Evolutionary conservation across 768 basidiomycete species (phyloP).

Genomic region (Phanerodontia chrysosporium): DNA sequence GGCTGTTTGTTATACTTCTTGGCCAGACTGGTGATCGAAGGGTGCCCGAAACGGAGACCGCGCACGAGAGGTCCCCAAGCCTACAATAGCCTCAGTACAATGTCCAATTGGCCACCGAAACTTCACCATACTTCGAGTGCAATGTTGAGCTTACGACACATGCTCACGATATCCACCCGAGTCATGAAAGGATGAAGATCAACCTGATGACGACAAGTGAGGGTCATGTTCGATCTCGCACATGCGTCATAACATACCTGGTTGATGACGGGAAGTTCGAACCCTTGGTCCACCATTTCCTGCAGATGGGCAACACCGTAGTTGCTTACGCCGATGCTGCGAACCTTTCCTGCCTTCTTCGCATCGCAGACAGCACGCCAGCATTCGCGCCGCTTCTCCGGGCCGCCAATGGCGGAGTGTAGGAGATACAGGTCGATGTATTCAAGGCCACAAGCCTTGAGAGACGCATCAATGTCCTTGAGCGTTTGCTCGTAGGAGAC

Average conservation of each 20-base stretch:
- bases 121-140: constrained; percentile 50
- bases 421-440: constrained; percentile 72
- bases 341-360: constrained; percentile 53
- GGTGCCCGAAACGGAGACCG: constrained; percentile 60
- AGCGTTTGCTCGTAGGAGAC: constrained; percentile 43
- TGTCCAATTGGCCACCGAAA: too few relatives aligned
- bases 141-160: constrained; percentile 54
- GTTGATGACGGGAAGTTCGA: constrained; percentile 54
- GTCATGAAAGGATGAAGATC: constrained; percentile 71
- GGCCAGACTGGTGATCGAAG: constrained; percentile 42
- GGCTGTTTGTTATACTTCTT: constrained; percentile 52
- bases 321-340: constrained; percentile 61
- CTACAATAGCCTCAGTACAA: constrained; percentile 26
- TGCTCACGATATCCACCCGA: constrained; percentile 54
- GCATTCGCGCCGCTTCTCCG: constrained; percentile 49
- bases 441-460: constrained; percentile 50
- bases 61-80: constrained; percentile 75
- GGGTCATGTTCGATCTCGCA: too few relatives aligned
- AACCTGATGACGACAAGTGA: constrained; percentile 34
- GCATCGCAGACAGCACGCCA: constrained; percentile 67
- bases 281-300: constrained; percentile 42
- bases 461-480: constrained; percentile 47
- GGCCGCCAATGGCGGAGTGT: constrained; percentile 64
- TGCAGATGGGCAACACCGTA: constrained; percentile 58
- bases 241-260: constrained; percentile 37